Evolutionary conservation across 306 rosid genomes (phyloP).

Genomic region (Pterocarpus santalinus): DNA sequence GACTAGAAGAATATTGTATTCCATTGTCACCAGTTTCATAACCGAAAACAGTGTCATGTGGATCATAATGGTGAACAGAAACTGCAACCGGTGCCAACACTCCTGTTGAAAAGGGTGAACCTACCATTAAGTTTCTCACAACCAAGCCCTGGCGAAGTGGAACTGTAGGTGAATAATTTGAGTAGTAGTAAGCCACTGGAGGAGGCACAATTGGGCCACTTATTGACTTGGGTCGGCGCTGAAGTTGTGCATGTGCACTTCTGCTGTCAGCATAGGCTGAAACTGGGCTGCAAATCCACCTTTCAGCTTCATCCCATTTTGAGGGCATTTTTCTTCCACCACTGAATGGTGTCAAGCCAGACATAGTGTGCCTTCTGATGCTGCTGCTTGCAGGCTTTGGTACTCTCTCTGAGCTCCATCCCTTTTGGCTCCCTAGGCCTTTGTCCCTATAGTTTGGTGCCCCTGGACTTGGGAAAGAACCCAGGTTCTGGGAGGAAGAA

Average conservation of each 20-base stretch:
- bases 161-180: constrained; percentile 56
- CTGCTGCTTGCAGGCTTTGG: constrained; percentile 49
- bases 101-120: constrained; percentile 81
- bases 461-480: constrained; percentile 59
- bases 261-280: constrained; percentile 48
- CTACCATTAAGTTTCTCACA: constrained; percentile 51
- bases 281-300: constrained; percentile 93
- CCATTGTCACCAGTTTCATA: constrained; percentile 49
- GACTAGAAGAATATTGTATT: constrained; percentile 42
- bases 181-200: constrained; percentile 51
- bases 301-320: constrained; percentile 96
- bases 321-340: constrained; percentile 85
- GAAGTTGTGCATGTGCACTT: constrained; percentile 54
- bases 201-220: constrained; percentile 89
- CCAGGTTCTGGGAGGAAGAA: constrained; percentile 56
- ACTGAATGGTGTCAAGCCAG: constrained; percentile 59
- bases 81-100: constrained; percentile 70
- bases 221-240: constrained; percentile 72
- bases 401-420: constrained; percentile 84
- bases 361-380: constrained; percentile 57
- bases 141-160: constrained; percentile 57
- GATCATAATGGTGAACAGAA: constrained; percentile 53
- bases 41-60: constrained; percentile 36
- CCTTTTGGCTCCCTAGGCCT: constrained; percentile 59
- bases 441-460: constrained; percentile 59